Evolutionary conservation across 169 alveolate genomes (phyloP).

Genomic region (Besnoitia besnoiti): DNA sequence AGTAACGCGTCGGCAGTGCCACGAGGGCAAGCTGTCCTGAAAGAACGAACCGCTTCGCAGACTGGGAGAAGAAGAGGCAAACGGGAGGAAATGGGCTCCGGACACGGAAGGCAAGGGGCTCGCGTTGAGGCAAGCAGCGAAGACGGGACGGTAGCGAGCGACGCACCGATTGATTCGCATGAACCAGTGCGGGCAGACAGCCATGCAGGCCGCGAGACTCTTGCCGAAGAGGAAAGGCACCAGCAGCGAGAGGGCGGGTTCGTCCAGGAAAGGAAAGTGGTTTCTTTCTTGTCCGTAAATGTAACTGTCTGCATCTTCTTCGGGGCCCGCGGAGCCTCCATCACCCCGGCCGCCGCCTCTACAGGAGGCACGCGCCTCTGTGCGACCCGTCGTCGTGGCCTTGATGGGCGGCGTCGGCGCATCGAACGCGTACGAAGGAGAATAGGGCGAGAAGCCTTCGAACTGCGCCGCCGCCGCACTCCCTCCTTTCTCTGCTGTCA

Average conservation of each 20-base stretch:
- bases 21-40: neutral
- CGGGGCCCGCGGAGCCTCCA: neutral
- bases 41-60: neutral
- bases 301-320: neutral
- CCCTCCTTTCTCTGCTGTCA: neutral
- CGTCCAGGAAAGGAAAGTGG: conserved; percentile 65
- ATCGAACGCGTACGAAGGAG: neutral
- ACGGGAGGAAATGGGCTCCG: neutral
- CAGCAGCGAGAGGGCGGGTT: conserved; percentile 39
- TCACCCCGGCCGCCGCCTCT: neutral
- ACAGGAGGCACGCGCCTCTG: neutral
- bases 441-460: conserved; percentile 13
- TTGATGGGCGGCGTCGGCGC: neutral
- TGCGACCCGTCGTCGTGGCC: neutral
- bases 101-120: neutral
- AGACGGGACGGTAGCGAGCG: neutral
- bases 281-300: conserved; percentile 54
- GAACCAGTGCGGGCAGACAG: conserved; percentile 72
- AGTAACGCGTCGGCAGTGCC: too few relatives aligned
- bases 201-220: conserved; percentile 61
- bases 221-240: conserved; percentile 56
- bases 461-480: neutral
- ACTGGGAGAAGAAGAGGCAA: neutral
- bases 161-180: conserved; percentile 57
- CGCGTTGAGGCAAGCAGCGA: neutral